Evolutionary conservation across 371 early-diverging fungal species (phyloP).

Genomic region (Apophysomyces ossiformis): DNA sequence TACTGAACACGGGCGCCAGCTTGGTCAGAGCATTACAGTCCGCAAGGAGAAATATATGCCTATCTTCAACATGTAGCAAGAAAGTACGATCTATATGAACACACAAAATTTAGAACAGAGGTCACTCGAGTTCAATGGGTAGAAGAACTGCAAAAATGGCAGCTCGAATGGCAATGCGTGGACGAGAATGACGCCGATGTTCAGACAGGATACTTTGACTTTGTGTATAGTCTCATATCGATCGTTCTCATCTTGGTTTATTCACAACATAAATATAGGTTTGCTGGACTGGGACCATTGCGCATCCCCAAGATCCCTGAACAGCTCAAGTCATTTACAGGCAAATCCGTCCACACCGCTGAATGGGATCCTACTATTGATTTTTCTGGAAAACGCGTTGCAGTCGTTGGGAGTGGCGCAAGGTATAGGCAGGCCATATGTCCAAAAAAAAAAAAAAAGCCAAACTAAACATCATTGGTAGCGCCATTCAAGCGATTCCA

Average conservation of each 20-base stretch:
- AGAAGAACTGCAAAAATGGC: constrained; percentile 47
- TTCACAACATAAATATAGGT: constrained; percentile 18
- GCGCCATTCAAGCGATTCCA: constrained; percentile 60
- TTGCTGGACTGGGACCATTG: constrained; percentile 36
- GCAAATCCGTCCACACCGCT: constrained; percentile 53
- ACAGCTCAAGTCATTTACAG: constrained; percentile 49
- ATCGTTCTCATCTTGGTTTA: not conserved
- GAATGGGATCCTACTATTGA: constrained; percentile 53
- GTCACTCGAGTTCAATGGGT: constrained; percentile 53
- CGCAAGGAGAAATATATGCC: constrained; percentile 49
- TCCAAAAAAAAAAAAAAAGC: no score
- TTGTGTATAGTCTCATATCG: constrained; percentile 27
- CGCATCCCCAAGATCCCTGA: constrained; percentile 56
- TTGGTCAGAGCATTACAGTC: constrained; percentile 49
- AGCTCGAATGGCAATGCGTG: constrained; percentile 25
- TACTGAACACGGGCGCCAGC: constrained; percentile 33
- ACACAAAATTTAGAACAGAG: constrained; percentile 50
- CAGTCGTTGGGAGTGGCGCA: constrained; percentile 57
- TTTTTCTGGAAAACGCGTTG: constrained; percentile 51
- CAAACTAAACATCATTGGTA: not conserved
- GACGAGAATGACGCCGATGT: constrained; percentile 11
- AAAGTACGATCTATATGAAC: constrained; percentile 49
- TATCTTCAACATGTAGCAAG: constrained; percentile 53
- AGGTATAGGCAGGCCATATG: constrained; percentile 33
- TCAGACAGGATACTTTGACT: constrained; percentile 28